These are phyloP conservation scores for Mentha longifolia DNA, from an alignment of 257 asterid species.

Conservation along the genomic window DNA sequence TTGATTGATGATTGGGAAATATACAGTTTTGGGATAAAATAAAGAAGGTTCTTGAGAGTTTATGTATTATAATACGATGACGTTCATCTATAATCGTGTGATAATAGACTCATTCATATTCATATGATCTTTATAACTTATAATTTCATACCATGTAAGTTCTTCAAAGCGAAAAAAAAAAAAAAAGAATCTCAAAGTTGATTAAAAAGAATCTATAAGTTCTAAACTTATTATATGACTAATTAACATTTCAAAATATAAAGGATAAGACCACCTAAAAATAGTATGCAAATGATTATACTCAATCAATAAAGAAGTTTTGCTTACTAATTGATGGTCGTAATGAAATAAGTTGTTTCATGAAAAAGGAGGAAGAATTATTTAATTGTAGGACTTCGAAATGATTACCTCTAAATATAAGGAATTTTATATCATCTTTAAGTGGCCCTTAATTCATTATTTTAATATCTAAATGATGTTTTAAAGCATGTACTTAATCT, in stretches of 20 bases:
- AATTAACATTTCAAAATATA: not conserved
- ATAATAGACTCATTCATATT: no score
- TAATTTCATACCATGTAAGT: no score
- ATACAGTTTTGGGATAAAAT: not conserved
- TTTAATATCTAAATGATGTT: constrained; percentile 29
- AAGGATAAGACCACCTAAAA: not conserved
- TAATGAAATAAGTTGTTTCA: constrained; percentile 7
- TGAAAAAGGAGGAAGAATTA: constrained; percentile 1
- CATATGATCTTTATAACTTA: no score
- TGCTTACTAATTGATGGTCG: constrained; percentile 17
- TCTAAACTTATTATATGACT: not conserved
- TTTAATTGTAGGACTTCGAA: constrained; percentile 10
- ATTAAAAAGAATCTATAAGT: no score
- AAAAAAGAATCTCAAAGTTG: no score
- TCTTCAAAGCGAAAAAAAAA: no score
- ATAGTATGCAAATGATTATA: constrained; percentile 1
- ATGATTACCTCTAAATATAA: constrained; percentile 26
- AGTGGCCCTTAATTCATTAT: constrained; percentile 32
- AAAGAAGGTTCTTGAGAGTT: no score
- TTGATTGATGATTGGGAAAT: not conserved
- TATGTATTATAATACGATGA: no score
- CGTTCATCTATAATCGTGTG: no score
- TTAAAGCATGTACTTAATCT: constrained; percentile 29
- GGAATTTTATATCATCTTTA: not conserved
- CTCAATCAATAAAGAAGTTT: not conserved